These are phyloP conservation scores for Trichoderma gracile DNA, from an alignment of 2,329 filamentous ascomycete genomes.

Conservation along the genomic window DNA sequence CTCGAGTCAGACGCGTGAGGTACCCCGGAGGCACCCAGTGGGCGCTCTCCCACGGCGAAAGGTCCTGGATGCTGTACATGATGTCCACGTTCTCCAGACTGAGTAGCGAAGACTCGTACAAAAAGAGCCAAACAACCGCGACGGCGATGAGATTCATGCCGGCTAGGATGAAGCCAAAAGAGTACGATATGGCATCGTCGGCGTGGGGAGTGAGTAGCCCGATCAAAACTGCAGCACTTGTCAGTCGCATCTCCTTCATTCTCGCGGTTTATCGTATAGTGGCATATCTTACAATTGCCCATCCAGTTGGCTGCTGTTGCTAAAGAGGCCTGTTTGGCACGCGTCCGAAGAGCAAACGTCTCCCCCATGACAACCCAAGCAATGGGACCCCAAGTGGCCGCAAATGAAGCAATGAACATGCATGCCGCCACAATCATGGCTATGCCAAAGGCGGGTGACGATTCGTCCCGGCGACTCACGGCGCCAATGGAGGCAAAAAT, in stretches of 20 bases:
- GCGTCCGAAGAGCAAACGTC: slow-evolving; percentile 60
- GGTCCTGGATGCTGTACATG: slow-evolving; percentile 61
- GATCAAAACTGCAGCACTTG: slow-evolving; percentile 52
- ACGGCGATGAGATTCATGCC: slow-evolving; percentile 61
- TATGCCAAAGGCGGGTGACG: slow-evolving; percentile 52
- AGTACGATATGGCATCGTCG: slow-evolving; percentile 59
- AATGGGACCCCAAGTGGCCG: slow-evolving; percentile 68
- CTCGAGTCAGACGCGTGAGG: slow-evolving; percentile 42
- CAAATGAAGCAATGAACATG: slow-evolving; percentile 74
- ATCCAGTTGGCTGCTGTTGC: slow-evolving; percentile 58
- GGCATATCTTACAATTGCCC: slow-evolving; percentile 54
- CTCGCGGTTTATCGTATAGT: not conserved
- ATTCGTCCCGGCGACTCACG: slow-evolving; percentile 39
- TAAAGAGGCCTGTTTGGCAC: slow-evolving; percentile 56
- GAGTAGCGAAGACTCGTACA: slow-evolving; percentile 64
- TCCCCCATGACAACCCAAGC: slow-evolving; percentile 69
- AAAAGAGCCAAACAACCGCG: slow-evolving; percentile 66
- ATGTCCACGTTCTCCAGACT: slow-evolving; percentile 72
- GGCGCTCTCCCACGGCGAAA: slow-evolving; percentile 63
- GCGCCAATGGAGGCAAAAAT: slow-evolving; percentile 63
- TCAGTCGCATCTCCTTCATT: not conserved
- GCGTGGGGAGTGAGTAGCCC: slow-evolving; percentile 70
- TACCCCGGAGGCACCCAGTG: slow-evolving; percentile 54
- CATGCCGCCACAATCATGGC: slow-evolving; percentile 72
- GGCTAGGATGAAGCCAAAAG: slow-evolving; percentile 66